A percentile compares a stretch with the other conserved stretches of the same genome.
phyloP scores from a whole-genome alignment of 1,284 basidiomycete species.

The Fomitopsis pinicola region DNA sequence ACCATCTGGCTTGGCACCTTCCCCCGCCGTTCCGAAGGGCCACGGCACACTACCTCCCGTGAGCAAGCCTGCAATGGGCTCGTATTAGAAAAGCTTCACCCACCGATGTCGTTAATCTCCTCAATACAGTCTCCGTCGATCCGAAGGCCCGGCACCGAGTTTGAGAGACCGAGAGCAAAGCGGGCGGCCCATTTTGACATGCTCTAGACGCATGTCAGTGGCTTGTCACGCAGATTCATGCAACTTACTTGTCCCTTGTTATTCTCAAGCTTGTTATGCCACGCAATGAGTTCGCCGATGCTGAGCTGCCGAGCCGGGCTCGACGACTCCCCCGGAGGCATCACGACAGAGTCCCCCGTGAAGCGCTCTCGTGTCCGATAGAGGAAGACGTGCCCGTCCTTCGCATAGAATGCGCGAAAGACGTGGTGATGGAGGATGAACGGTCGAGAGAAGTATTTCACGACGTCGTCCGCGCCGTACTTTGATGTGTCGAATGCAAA shows the following conservation, averaged over 20 bases:
- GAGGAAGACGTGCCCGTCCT: slow-evolving; percentile 31
- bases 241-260: slow-evolving; percentile 31
- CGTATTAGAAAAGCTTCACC: slow-evolving; percentile 1
- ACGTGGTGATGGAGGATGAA: slow-evolving; percentile 32
- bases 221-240: too few relatives aligned
- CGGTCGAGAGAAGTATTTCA: slow-evolving; percentile 27
- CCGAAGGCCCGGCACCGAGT: slow-evolving; percentile 34
- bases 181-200: slow-evolving; percentile 39
- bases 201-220: slow-evolving; percentile 21
- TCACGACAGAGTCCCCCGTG: not conserved
- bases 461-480: slow-evolving; percentile 10
- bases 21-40: slow-evolving; percentile 12
- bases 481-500: not conserved
- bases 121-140: slow-evolving; percentile 22
- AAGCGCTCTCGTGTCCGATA: slow-evolving; percentile 31
- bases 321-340: not conserved
- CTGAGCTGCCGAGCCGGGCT: slow-evolving; percentile 8
- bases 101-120: slow-evolving; percentile 29
- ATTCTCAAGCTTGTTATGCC: slow-evolving; percentile 29
- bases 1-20: slow-evolving; percentile 30
- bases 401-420: slow-evolving; percentile 36
- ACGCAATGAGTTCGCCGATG: slow-evolving; percentile 28
- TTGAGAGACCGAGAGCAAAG: slow-evolving; percentile 34
- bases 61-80: not conserved
- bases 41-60: slow-evolving; percentile 15